Percentiles rank a stretch among this genome's conserved stretches.
These are phyloP conservation scores for Trametes sp. DNA, from an alignment of 1,284 basidiomycete species.

Conservation along the genomic window DNA sequence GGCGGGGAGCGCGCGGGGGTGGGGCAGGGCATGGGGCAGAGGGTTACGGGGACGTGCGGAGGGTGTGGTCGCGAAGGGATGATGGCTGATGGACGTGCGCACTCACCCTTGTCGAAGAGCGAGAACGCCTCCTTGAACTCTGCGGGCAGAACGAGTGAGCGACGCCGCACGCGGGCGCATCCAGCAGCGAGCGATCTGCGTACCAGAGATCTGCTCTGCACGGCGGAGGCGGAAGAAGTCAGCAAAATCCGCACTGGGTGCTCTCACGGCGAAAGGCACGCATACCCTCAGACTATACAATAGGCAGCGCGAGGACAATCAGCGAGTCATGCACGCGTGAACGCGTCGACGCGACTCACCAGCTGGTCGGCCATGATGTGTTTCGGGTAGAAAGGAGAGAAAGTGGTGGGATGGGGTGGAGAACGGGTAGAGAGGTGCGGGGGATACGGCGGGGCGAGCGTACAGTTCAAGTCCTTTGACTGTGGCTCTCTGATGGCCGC, in stretches of 20 bases:
- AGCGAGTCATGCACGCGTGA: background rate
- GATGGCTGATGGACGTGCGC: conserved; percentile 19
- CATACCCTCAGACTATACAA: conserved; percentile 70
- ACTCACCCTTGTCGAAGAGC: conserved; percentile 89
- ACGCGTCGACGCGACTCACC: conserved; percentile 50
- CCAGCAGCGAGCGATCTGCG: conserved; percentile 20
- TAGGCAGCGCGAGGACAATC: background rate
- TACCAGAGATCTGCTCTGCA: conserved; percentile 76
- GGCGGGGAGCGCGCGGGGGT: conserved; percentile 36
- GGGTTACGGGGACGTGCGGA: conserved; percentile 7
- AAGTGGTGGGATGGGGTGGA: conserved; percentile 23
- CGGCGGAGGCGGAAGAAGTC: conserved; percentile 24
- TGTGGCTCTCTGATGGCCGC: conserved; percentile 20
- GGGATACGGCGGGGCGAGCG: conserved; percentile 28
- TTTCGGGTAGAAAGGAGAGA: conserved; percentile 20
- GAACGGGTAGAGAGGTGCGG: conserved; percentile 29
- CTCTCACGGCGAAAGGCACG: conserved; percentile 32
- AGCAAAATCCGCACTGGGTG: conserved; percentile 19
- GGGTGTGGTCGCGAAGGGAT: conserved; percentile 2
- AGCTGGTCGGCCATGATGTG: conserved; percentile 71
- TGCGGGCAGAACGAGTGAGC: conserved; percentile 40
- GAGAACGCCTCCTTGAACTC: conserved; percentile 94
- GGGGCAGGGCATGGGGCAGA: conserved; percentile 18
- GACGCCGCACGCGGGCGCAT: conserved; percentile 26
- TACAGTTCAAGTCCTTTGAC: conserved; percentile 12